These are phyloP conservation scores for Insectozyma bohioensis DNA, from an alignment of 1,139 yeast genomes.

Conservation along the genomic window DNA sequence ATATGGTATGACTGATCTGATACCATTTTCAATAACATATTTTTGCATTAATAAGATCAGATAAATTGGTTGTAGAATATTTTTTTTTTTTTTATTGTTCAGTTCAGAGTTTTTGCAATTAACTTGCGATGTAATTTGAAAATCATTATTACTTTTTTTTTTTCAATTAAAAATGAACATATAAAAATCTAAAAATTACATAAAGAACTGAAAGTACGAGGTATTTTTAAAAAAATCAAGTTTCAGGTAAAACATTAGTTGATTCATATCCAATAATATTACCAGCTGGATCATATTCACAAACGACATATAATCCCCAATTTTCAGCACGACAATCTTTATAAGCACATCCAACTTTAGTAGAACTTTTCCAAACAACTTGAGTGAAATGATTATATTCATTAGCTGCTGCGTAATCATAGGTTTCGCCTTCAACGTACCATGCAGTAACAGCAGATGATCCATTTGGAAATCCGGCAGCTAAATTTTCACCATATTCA, in stretches of 20 bases:
- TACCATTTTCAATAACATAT: conserved; percentile 34
- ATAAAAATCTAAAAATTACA: no score
- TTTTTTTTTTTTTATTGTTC: no score
- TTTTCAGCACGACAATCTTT: conserved; percentile 45
- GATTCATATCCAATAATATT: conserved; percentile 48
- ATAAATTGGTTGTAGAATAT: no score
- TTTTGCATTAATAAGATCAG: conserved; percentile 12
- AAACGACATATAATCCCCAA: conserved; percentile 52
- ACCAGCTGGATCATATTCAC: conserved; percentile 56
- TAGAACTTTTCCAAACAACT: conserved; percentile 74
- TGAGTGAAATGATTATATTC: conserved; percentile 79
- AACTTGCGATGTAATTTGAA: no score
- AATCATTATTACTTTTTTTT: no score
- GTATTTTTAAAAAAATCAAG: neutral
- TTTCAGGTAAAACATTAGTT: conserved; percentile 47
- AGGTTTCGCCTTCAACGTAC: conserved; percentile 68
- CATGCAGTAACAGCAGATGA: conserved; percentile 70
- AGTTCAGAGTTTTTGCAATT: no score
- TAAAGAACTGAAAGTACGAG: no score
- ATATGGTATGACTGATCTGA: conserved; percentile 50
- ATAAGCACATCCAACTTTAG: conserved; percentile 75
- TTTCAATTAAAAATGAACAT: no score
- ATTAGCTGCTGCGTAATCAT: conserved; percentile 46
- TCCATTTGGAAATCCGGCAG: conserved; percentile 64
- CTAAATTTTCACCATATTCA: conserved; percentile 83